A percentile compares a stretch with the other conserved stretches of the same genome.
Evolutionary conservation across 148 eudicot genomes (phyloP).

Genomic region (Rhododendron ferrugineum): DNA sequence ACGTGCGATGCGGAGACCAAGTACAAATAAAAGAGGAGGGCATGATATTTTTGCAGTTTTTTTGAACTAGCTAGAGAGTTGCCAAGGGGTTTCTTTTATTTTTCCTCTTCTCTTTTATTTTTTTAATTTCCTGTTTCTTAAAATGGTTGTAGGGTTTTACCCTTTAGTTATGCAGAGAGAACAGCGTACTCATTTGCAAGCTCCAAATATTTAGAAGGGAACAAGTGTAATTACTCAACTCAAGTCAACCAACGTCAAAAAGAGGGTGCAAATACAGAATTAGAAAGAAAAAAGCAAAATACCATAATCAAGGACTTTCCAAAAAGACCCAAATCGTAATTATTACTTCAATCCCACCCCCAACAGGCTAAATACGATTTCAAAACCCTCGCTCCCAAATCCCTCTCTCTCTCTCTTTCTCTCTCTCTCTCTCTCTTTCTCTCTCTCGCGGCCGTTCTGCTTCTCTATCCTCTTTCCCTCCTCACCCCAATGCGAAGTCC

Average conservation of each 20-base stretch:
- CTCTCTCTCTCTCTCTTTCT: neutral
- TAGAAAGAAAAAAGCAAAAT: neutral
- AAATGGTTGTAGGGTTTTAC: neutral
- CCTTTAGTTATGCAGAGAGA: neutral
- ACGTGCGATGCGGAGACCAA: too few relatives aligned
- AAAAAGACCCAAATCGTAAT: neutral
- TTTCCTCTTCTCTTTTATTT: neutral
- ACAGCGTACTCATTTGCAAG: neutral
- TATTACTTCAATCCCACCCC: neutral
- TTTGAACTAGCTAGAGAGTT: neutral
- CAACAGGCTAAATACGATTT: slow-evolving; percentile 5
- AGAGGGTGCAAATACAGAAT: too few relatives aligned
- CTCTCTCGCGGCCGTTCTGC: slow-evolving; percentile 14
- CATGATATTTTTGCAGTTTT: too few relatives aligned
- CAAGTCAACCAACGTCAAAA: neutral
- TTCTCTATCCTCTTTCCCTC: neutral
- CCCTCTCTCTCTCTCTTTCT: neutral
- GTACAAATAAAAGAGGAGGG: too few relatives aligned
- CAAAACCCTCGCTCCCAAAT: slow-evolving; percentile 24
- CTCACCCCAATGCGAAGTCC: neutral
- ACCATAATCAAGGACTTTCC: neutral
- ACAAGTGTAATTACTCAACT: neutral
- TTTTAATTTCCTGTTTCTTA: neutral
- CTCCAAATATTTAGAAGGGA: neutral
- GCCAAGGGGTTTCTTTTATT: neutral